Conservation (phyloP, 2,329 filamentous ascomycete genomes). For the Pseudopithomyces chartarum region DNA sequence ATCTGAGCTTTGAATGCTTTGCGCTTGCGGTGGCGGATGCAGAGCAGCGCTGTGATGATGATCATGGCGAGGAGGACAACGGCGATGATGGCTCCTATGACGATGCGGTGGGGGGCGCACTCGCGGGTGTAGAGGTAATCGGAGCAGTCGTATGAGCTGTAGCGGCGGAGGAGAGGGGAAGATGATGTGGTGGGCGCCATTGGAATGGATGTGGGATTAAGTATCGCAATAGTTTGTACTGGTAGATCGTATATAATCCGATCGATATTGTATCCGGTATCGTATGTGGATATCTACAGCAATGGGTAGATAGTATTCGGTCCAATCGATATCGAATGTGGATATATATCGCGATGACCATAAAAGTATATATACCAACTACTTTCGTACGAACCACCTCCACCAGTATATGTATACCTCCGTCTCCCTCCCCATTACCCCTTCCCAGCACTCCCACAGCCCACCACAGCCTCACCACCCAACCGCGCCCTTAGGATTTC, state of each 20-base stretch:
- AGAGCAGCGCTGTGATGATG: constrained; percentile 19
- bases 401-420: too few relatives aligned
- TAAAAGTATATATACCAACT: not conserved
- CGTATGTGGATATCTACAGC: too few relatives aligned
- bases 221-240: not conserved
- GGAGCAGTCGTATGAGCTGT: constrained; percentile 14
- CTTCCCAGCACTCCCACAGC: not conserved
- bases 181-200: not conserved
- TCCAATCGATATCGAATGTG: too few relatives aligned
- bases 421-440: not conserved
- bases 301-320: too few relatives aligned
- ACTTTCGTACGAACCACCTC: too few relatives aligned
- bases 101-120: constrained; percentile 24
- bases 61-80: constrained; percentile 18
- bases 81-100: constrained; percentile 25
- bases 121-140: constrained; percentile 15
- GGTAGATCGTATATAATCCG: not conserved
- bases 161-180: not conserved
- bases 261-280: too few relatives aligned
- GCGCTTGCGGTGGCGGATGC: constrained; percentile 15
- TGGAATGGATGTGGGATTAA: not conserved
- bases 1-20: not conserved
- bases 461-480: not conserved
- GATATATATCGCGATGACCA: too few relatives aligned
- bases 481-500: constrained; percentile 5